Conservation (phyloP, 1,284 basidiomycete species). For the Lentinus polychrous region DNA sequence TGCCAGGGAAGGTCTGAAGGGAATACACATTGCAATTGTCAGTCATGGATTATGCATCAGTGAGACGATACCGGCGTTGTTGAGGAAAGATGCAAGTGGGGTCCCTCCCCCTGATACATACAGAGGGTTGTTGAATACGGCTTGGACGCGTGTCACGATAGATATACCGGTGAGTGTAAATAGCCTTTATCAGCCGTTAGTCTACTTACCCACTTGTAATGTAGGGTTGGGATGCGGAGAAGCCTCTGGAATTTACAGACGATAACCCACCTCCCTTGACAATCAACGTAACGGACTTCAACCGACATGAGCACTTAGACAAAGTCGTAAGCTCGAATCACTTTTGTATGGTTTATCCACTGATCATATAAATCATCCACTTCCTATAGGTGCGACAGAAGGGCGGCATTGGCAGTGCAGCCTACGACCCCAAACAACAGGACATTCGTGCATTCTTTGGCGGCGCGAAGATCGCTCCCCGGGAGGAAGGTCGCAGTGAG, state of each 20-base stretch:
- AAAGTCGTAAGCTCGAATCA: slow-evolving; percentile 40
- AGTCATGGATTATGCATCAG: slow-evolving; percentile 78
- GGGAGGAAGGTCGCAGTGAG: slow-evolving; percentile 24
- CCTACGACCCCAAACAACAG: slow-evolving; percentile 70
- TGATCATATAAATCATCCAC: neutral
- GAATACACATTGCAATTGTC: slow-evolving; percentile 61
- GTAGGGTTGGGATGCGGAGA: slow-evolving; percentile 23
- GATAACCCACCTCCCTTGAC: slow-evolving; percentile 27
- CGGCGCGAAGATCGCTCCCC: slow-evolving; percentile 28
- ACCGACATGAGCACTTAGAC: slow-evolving; percentile 49
- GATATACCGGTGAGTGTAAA: slow-evolving; percentile 34
- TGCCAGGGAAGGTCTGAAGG: slow-evolving; percentile 29
- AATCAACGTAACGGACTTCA: slow-evolving; percentile 44
- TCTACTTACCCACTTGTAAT: neutral
- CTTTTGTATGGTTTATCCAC: neutral
- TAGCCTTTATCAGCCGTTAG: neutral
- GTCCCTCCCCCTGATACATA: slow-evolving; percentile 30
- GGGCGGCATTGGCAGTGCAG: slow-evolving; percentile 69
- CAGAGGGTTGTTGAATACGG: slow-evolving; percentile 61
- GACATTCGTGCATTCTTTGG: slow-evolving; percentile 75
- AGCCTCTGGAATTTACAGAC: slow-evolving; percentile 22
- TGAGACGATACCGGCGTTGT: slow-evolving; percentile 50
- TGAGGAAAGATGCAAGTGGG: slow-evolving; percentile 33
- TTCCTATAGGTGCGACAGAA: slow-evolving; percentile 56
- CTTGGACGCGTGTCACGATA: slow-evolving; percentile 56